Evolutionary conservation across 2,329 filamentous ascomycete species (phyloP), one percentile per base, ranked within the genome.

Genomic region (Aurifilum marmelostoma): DNA sequence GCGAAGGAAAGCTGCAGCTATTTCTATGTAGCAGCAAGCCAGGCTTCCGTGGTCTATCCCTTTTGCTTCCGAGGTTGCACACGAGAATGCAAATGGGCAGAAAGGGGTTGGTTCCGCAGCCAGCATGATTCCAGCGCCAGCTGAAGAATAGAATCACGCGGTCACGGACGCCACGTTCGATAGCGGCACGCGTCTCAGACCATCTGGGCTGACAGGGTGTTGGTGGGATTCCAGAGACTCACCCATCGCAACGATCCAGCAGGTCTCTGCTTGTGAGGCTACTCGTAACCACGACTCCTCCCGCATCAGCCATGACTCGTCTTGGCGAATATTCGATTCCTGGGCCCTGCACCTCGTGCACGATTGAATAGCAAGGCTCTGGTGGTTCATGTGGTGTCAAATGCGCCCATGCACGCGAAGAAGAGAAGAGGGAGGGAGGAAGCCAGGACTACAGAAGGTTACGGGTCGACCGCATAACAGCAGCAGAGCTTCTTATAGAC

Each of bases 191-290:
- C 39, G 63, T 69, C 59, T 21, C 39, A 37, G 58, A 41, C 29
- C 47, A 60, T 18, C 29, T 27, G 37, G 29, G n/a, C 29, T 27
- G 24, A 34, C n/a, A 27, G 24, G 6, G 11, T 7, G 8, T 34
- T 11, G 65, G 64, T 59, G 54, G 63, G 32, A 54, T 32, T n/a
- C 41, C 12, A 11, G 34, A 32, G 9, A 74, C 75, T 65, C 69
- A 77, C 75, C 66, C 69, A 52, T 77, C 75, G 39, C 72, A 70
- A 21, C 71, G 27, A 62, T 73, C 67, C 41, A 75, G 34, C 47
- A 76, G 72, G 37, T 76, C 75, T 54, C 73, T 63, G n/a, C 73
- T 75, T 47, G 69, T 72, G 16, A 72, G 69, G 47, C 27, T 56
- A 32, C 43, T 65, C 7, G 72, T 66, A 68, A 73, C 72, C 65